A percentile compares a stretch with the other conserved stretches of the same genome.
Evolutionary conservation across 257 asterid species (phyloP).

Genomic region (Solanum paucissectum): DNA sequence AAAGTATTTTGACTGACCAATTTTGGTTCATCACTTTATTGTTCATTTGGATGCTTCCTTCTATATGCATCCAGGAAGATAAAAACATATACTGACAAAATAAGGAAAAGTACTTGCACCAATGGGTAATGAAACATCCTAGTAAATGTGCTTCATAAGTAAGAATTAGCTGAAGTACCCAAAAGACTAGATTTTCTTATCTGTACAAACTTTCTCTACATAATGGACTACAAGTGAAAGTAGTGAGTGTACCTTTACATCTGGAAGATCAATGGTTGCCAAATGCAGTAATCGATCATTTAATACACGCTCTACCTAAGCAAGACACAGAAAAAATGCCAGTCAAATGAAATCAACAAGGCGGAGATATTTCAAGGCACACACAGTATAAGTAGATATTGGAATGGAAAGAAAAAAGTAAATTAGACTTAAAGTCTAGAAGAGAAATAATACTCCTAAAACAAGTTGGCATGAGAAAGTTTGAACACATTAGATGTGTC

Average conservation of each 20-base stretch:
- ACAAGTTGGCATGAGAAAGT: not conserved
- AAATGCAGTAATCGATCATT: slow-evolving; percentile 56
- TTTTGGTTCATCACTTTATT: not conserved
- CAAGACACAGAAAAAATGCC: slow-evolving; percentile 11
- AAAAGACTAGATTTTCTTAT: not conserved
- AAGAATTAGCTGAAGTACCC: not conserved
- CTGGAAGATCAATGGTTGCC: slow-evolving; percentile 70
- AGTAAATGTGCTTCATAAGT: not conserved
- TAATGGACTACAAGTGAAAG: not conserved
- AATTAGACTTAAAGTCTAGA: not conserved
- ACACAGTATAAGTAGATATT: not conserved
- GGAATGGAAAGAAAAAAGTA: not conserved
- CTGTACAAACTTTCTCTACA: not conserved
- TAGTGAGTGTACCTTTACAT: slow-evolving; percentile 65
- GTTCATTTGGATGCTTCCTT: not conserved
- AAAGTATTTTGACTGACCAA: not conserved
- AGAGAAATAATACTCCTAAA: not conserved
- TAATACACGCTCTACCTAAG: slow-evolving; percentile 65
- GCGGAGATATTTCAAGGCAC: not conserved
- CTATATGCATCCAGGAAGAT: not conserved
- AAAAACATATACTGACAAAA: not conserved
- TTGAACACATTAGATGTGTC: not conserved
- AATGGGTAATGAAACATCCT: not conserved
- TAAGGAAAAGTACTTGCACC: not conserved
- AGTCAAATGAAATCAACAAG: slow-evolving; percentile 6